phyloP scores from a whole-genome alignment of 2,329 filamentous ascomycete species.

The Penicillium sp. region DNA sequence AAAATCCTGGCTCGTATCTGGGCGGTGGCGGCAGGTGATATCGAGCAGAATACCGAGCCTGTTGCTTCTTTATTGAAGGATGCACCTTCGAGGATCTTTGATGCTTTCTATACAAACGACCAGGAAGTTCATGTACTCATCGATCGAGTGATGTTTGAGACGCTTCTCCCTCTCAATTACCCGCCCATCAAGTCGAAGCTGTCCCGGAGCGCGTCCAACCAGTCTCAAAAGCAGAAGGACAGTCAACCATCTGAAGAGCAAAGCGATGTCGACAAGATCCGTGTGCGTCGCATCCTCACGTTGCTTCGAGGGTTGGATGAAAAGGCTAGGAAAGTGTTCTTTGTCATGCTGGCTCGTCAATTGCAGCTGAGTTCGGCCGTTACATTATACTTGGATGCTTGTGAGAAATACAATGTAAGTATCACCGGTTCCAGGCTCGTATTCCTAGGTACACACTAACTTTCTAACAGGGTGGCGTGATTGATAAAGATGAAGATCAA shows the following conservation, averaged over 20 bases:
- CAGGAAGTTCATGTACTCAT: constrained; percentile 77
- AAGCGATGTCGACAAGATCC: constrained; percentile 56
- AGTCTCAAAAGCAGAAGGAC: constrained; percentile 53
- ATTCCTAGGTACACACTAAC: neutral
- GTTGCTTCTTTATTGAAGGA: constrained; percentile 70
- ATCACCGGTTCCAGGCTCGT: neutral
- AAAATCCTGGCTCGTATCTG: constrained; percentile 78
- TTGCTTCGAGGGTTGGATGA: constrained; percentile 73
- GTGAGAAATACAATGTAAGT: constrained; percentile 72
- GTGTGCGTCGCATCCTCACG: constrained; percentile 77
- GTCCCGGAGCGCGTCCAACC: constrained; percentile 45
- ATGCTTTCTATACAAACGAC: constrained; percentile 86
- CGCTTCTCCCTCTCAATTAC: constrained; percentile 81
- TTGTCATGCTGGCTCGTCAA: constrained; percentile 76
- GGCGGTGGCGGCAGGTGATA: constrained; percentile 87
- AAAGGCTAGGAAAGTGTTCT: constrained; percentile 79
- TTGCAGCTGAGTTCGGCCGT: constrained; percentile 68
- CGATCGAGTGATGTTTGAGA: constrained; percentile 80
- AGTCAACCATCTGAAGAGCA: constrained; percentile 36
- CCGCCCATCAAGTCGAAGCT: constrained; percentile 62
- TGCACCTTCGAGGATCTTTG: constrained; percentile 80
- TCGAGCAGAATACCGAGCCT: constrained; percentile 73
- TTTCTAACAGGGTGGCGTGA: constrained; percentile 60
- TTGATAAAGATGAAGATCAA: constrained; percentile 62
- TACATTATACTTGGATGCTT: constrained; percentile 72